Percentiles rank a stretch among this genome's conserved stretches.
Conservation (phyloP, 495 filamentous ascomycete species). For the Penicillium flavigenum region DNA sequence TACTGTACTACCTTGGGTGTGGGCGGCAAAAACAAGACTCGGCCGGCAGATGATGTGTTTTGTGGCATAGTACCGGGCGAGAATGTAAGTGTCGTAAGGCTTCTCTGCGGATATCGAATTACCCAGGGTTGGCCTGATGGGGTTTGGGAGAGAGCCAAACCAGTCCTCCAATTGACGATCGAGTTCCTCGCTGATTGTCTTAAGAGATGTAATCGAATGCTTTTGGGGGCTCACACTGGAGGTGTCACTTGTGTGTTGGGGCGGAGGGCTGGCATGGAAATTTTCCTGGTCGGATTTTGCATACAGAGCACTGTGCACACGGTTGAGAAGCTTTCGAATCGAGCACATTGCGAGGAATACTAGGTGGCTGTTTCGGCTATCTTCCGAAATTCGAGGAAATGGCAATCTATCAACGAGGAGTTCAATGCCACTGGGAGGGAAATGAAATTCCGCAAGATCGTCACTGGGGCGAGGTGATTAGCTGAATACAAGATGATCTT, state of each 20-base stretch:
- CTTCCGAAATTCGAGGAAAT: constrained; percentile 16
- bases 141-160: constrained; percentile 16
- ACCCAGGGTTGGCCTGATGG: constrained; percentile 17
- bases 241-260: constrained; percentile 3
- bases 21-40: constrained; percentile 19
- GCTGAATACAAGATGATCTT: neutral
- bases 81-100: constrained; percentile 19
- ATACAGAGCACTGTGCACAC: constrained; percentile 22
- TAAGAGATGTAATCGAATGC: constrained; percentile 18
- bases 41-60: constrained; percentile 25
- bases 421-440: constrained; percentile 23
- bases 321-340: constrained; percentile 22
- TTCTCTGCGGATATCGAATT: constrained; percentile 7
- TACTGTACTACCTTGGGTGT: constrained; percentile 1
- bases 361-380: constrained; percentile 5
- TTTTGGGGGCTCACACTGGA: neutral
- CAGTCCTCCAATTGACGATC: constrained; percentile 19
- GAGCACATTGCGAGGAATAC: constrained; percentile 27
- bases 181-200: constrained; percentile 19
- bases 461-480: constrained; percentile 8
- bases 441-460: constrained; percentile 24
- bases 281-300: constrained; percentile 4
- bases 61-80: constrained; percentile 20
- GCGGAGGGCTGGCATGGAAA: neutral
- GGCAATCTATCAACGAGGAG: constrained; percentile 13